These are phyloP conservation scores for Phanerodontia chrysosporium DNA, from an alignment of 768 basidiomycete genomes.

Conservation along the genomic window DNA sequence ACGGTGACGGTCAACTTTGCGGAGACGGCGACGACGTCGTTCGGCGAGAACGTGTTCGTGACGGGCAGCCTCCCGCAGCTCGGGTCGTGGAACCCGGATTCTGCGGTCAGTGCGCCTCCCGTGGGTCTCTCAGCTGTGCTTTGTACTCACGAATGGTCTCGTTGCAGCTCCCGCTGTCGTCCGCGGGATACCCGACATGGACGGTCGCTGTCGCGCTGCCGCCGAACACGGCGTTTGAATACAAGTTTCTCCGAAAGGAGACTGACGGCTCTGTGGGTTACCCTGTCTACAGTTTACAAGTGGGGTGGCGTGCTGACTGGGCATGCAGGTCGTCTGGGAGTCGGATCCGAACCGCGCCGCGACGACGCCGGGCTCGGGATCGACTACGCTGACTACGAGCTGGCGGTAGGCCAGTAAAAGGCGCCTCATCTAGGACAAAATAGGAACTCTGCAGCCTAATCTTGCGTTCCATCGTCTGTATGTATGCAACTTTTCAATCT, in stretches of 20 bases:
- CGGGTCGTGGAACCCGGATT: constrained; percentile 45
- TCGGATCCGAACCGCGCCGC: constrained; percentile 54
- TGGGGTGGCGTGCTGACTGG: not conserved
- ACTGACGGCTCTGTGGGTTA: constrained; percentile 44
- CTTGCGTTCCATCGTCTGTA: too few relatives aligned
- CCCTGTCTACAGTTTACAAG: not conserved
- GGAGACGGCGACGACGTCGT: constrained; percentile 52
- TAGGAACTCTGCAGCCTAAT: not conserved
- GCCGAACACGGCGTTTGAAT: constrained; percentile 45
- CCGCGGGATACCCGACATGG: constrained; percentile 54
- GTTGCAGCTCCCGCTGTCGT: constrained; percentile 45
- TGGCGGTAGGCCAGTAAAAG: too few relatives aligned
- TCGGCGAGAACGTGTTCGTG: constrained; percentile 62
- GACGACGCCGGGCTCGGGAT: constrained; percentile 37
- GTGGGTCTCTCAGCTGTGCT: not conserved
- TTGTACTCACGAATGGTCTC: not conserved
- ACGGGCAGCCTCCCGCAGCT: constrained; percentile 53
- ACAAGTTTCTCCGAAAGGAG: constrained; percentile 60
- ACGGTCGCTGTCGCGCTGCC: constrained; percentile 46
- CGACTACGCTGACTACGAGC: constrained; percentile 36
- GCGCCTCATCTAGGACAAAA: too few relatives aligned
- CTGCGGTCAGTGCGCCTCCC: constrained; percentile 34
- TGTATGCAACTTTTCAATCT: too few relatives aligned
- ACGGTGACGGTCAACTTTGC: constrained; percentile 43
- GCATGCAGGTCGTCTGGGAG: constrained; percentile 52